Percentiles rank a stretch among this genome's conserved stretches.
Conservation (phyloP, 1,284 basidiomycete species). For the Pyrrhoderma noxium region DNA sequence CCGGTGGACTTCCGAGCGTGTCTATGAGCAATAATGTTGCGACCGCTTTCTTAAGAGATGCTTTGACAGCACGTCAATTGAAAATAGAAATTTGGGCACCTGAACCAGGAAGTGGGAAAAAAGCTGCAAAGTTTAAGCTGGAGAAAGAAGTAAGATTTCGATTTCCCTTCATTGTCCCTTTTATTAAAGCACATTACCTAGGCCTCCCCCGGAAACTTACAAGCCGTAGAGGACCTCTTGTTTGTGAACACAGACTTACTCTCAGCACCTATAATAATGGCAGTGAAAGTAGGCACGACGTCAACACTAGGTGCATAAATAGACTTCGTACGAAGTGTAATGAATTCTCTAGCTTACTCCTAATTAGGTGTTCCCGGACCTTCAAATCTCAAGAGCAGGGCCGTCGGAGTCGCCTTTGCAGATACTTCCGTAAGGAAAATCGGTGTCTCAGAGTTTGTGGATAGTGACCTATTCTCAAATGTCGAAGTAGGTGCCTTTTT, state of each 20-base stretch:
- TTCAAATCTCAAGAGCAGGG: slow-evolving; percentile 48
- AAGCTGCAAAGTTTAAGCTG: slow-evolving; percentile 63
- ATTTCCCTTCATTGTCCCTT: slow-evolving; percentile 1
- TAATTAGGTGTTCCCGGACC: slow-evolving; percentile 27
- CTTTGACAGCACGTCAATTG: slow-evolving; percentile 85
- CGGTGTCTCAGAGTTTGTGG: slow-evolving; percentile 82
- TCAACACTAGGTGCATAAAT: slow-evolving; percentile 25
- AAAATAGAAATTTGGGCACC: slow-evolving; percentile 90
- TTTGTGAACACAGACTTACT: slow-evolving; percentile 81
- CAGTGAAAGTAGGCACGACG: slow-evolving; percentile 69
- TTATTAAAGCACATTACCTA: slow-evolving; percentile 27
- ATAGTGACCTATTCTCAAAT: slow-evolving; percentile 95
- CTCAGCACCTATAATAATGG: slow-evolving; percentile 86
- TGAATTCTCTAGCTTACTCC: background rate
- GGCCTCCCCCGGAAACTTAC: slow-evolving; percentile 94
- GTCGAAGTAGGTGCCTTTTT: slow-evolving; percentile 59
- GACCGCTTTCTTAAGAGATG: slow-evolving; percentile 82
- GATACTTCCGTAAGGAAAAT: slow-evolving; percentile 69
- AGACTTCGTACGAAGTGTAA: background rate
- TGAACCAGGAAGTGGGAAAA: slow-evolving; percentile 69
- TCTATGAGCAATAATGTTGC: slow-evolving; percentile 78
- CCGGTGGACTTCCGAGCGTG: slow-evolving; percentile 67
- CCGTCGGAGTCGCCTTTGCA: slow-evolving; percentile 69
- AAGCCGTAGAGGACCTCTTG: slow-evolving; percentile 89
- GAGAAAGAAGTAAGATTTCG: slow-evolving; percentile 63